phyloP scores from a whole-genome alignment of 2,329 filamentous ascomycete genomes.

The Alternaria arbusti region DNA sequence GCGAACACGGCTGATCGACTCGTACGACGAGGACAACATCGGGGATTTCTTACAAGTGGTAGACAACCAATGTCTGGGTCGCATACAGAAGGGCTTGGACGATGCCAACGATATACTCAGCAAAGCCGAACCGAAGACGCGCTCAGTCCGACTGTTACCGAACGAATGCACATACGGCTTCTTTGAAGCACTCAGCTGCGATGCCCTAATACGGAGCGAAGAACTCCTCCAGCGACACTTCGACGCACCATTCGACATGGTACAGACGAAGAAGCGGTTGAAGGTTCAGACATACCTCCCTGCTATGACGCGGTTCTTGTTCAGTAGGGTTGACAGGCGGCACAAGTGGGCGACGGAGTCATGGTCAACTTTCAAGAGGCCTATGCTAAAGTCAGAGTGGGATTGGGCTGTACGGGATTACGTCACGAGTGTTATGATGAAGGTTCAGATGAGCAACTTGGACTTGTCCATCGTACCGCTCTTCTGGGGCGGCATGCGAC shows the following conservation, averaged over 20 bases:
- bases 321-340: conserved; percentile 70
- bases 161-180: conserved; percentile 75
- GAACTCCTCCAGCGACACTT: conserved; percentile 66
- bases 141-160: conserved; percentile 59
- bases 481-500: conserved; percentile 80
- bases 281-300: conserved; percentile 78
- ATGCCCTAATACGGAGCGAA: conserved; percentile 71
- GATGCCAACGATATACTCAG: conserved; percentile 49
- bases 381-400: conserved; percentile 75
- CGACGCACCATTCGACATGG: conserved; percentile 80
- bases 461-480: conserved; percentile 64
- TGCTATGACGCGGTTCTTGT: conserved; percentile 84
- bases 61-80: conserved; percentile 53
- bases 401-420: conserved; percentile 84
- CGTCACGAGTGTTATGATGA: conserved; percentile 69
- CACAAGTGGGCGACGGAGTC: conserved; percentile 71
- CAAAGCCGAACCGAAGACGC: conserved; percentile 57
- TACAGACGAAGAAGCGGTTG: conserved; percentile 79
- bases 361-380: conserved; percentile 70
- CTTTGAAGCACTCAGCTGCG: conserved; percentile 87
- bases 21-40: conserved; percentile 55
- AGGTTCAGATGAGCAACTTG: conserved; percentile 63
- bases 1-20: conserved; percentile 48
- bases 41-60: conserved; percentile 52
- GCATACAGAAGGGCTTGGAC: conserved; percentile 54